Base-by-base conservation (phyloP, 192 early-diverging fungal species). In the Coemansia sp. region DNA sequence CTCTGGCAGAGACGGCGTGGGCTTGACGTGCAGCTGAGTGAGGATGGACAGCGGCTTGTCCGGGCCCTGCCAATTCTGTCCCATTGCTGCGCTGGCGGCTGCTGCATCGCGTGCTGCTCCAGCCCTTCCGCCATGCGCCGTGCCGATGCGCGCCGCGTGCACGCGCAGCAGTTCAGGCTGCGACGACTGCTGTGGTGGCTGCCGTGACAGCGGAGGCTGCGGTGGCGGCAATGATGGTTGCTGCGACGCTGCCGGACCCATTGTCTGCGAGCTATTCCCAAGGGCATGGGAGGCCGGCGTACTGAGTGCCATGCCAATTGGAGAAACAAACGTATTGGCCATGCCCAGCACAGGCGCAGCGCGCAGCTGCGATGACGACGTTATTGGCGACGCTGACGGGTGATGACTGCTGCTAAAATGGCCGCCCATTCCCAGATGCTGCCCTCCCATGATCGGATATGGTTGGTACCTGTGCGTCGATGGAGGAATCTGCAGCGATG, bases 401-500 rank as follows among this genome's bases (percentile, higher is more conserved):
- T 24, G 19, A 50, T 50, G 49, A 25, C 5, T 50, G 49, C 49
- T 50, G 49, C 49, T 50, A 10, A 50, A 3, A 23, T 50, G 19
- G 49, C 24, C 19, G 11, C 24, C 22, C 22, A 35, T 1, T n/a
- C n/a, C 30, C 30, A 35, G 54, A 9, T 14, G 50, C 50, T 52
- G 22, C 54, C n/a, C 19, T 35, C 54, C 14, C 2, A 60, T 52
- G 24, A 66, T 61, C 20, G 68, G 49, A 29, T 80, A 80, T 28
- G 77, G 77, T 52, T 73, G 68, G 45, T 71, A 80, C 39, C 77
- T 48, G 30, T 74, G 68, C 16, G 29, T 58, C 9, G 50, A 28
- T 24, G 76, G 61, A 30, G 65, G 50, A 1, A 61, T 46, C 34
- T 80, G 77, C 27, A 80, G 60, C 49, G 77, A 80, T 24, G 77